phyloP scores from a whole-genome alignment of 1,284 basidiomycete species.

The Golubevia sp. region DNA sequence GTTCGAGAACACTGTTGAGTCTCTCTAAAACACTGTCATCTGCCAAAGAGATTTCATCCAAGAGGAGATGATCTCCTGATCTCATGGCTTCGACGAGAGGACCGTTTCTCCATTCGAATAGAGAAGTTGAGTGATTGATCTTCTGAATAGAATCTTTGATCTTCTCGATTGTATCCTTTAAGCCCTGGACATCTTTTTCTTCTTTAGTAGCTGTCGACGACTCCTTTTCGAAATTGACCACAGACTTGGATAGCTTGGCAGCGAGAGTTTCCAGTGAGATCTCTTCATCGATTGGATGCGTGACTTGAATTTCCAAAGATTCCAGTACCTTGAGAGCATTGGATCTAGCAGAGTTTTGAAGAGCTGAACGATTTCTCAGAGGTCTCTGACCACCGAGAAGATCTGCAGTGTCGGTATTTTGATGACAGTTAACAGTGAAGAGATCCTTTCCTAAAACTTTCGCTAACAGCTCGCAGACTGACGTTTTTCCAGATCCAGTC shows the following conservation, averaged over 20 bases:
- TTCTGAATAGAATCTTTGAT: slow-evolving; percentile 66
- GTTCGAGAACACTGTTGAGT: slow-evolving; percentile 94
- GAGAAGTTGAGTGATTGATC: slow-evolving; percentile 67
- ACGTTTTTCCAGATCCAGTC: slow-evolving; percentile 96
- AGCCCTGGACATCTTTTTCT: not conserved
- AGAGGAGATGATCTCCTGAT: slow-evolving; percentile 80
- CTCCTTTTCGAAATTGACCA: not conserved
- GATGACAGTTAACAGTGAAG: slow-evolving; percentile 88
- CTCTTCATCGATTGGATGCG: not conserved
- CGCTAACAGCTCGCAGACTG: slow-evolving; percentile 89
- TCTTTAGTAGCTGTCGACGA: not conserved
- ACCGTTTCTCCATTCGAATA: slow-evolving; percentile 97
- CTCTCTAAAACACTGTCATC: slow-evolving; percentile 98
- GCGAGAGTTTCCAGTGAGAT: slow-evolving; percentile 1
- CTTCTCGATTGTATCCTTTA: slow-evolving; percentile 27
- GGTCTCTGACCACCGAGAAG: slow-evolving; percentile 92
- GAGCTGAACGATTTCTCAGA: slow-evolving; percentile 73
- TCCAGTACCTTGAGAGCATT: no score
- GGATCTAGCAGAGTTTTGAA: no score
- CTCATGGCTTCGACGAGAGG: slow-evolving; percentile 92
- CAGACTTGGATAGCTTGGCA: not conserved
- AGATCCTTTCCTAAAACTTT: slow-evolving; percentile 71
- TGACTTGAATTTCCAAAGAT: no score
- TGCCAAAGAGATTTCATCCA: slow-evolving; percentile 97
- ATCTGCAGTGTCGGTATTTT: slow-evolving; percentile 99